Base-by-base conservation (phyloP, 225 moss, liverwort and hornwort species). In the Rhytidiadelphus loreus region DNA sequence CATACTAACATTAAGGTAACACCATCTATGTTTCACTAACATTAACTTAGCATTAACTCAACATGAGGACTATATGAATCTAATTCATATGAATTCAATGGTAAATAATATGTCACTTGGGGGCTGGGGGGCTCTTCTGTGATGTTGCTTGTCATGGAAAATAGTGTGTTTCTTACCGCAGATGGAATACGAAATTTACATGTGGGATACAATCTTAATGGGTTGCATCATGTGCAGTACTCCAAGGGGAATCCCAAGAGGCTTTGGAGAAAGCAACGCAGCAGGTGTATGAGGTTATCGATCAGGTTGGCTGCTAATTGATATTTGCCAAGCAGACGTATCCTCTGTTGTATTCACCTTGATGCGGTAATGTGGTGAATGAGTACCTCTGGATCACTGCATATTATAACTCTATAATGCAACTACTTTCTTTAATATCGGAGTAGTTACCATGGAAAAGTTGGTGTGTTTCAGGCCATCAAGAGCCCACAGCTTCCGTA, bases 401-500 rank as follows among this genome's bases (percentile, higher is more conserved):
- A 33, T 83, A 64, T 17, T 64, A 26, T 30, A 41, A 58, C 60
- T 69, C 64, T 65, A 74, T 37, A 72, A 55, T 50, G 33, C 81
- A 63, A 32, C 32, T 41, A 18, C n/a, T 41, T 57, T 41, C 32
- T 55, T 64, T 43, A 63, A 57, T 41, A 28, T 90, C 53, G 61
- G 35, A 83, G 37, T 60, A 43, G 75, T 68, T 76, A 70, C 60
- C 30, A 53, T 56, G 83, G 63, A 62, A 71, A 55, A 53, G 56
- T 72, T 92, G 89, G 62, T 88, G 77, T 81, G 22, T 85, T 87
- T 73, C 96, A 97, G 95, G 96, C 95, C 64, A 94, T 96, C 66
- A 83, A 93, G 80, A 95, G 92, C 82, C 93, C 93, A 83, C 94
- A 91, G 57, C 92, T 96, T 83, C 96, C 90, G 86, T 98, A 98